Percentiles rank a stretch among this genome's conserved stretches.
phyloP scores from a whole-genome alignment of 495 filamentous ascomycete genomes.

The Penicillium riverlandense region DNA sequence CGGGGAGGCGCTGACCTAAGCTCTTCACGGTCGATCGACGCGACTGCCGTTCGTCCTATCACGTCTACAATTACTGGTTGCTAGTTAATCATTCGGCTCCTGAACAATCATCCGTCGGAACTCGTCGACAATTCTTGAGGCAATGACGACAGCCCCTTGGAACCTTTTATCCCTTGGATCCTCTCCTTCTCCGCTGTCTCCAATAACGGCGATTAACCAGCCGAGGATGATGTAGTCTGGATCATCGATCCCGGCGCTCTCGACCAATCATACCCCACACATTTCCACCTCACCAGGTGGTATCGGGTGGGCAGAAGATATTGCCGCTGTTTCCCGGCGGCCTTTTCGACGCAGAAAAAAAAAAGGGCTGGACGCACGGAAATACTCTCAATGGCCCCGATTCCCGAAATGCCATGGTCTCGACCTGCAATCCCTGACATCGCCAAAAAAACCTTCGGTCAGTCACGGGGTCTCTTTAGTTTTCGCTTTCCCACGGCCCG shows the following conservation, averaged over 20 bases:
- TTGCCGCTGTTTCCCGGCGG: conserved; percentile 21
- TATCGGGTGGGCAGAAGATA: conserved; percentile 30
- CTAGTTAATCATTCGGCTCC: no score
- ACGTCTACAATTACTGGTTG: no score
- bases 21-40: neutral
- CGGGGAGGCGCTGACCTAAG: conserved; percentile 16
- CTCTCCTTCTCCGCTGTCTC: conserved; percentile 5
- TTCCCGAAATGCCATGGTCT: neutral
- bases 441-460: no score
- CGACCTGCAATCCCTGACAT: no score
- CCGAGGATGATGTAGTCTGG: conserved; percentile 22
- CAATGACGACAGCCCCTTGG: conserved; percentile 19
- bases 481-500: neutral
- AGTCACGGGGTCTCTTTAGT: no score
- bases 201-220: conserved; percentile 29
- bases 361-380: neutral
- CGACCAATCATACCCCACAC: conserved; percentile 24
- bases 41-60: no score
- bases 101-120: no score
- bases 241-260: conserved; percentile 16
- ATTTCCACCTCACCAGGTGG: conserved; percentile 12
- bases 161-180: neutral
- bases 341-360: neutral
- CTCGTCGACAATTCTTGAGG: neutral
- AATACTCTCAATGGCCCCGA: neutral